A percentile compares a stretch with the other conserved stretches of the same genome.
Conservation (phyloP, 2,329 filamentous ascomycete species). For the Trichoderma sp. region DNA sequence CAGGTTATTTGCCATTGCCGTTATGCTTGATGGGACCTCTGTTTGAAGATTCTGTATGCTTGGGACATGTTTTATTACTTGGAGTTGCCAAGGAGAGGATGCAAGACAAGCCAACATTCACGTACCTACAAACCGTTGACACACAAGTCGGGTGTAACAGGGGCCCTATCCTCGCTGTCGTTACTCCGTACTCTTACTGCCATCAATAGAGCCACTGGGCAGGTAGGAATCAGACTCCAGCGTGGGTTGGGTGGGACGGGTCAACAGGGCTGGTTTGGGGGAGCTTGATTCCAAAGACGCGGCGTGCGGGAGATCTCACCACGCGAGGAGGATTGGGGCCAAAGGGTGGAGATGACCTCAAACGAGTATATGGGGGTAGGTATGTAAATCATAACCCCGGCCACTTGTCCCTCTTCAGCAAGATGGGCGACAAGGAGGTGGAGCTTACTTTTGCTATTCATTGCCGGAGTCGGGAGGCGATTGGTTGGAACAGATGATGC, state of each 20-base stretch:
- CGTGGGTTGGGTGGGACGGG: not conserved
- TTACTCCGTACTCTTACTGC: too few species aligned
- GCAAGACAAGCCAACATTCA: not conserved
- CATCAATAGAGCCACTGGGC: too few species aligned
- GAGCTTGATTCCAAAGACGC: conserved; percentile 18
- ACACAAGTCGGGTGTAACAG: too few species aligned
- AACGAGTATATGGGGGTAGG: not conserved
- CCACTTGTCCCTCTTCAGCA: not conserved
- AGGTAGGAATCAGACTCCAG: not conserved
- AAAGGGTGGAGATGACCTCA: too few species aligned
- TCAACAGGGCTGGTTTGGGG: not conserved
- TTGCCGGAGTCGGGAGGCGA: too few species aligned
- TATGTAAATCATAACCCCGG: not conserved
- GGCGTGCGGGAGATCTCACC: not conserved
- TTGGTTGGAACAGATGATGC: not conserved
- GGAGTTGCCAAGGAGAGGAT: too few species aligned
- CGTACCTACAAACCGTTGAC: not conserved
- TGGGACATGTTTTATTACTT: too few species aligned
- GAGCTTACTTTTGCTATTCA: not conserved
- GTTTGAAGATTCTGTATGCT: too few species aligned
- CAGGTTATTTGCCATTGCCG: not conserved
- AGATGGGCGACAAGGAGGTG: not conserved
- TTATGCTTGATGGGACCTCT: not conserved
- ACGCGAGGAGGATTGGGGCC: not conserved
- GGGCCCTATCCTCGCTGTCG: too few species aligned